Base-by-base conservation (phyloP, 2,329 filamentous ascomycete species). In the Phoma sp. region DNA sequence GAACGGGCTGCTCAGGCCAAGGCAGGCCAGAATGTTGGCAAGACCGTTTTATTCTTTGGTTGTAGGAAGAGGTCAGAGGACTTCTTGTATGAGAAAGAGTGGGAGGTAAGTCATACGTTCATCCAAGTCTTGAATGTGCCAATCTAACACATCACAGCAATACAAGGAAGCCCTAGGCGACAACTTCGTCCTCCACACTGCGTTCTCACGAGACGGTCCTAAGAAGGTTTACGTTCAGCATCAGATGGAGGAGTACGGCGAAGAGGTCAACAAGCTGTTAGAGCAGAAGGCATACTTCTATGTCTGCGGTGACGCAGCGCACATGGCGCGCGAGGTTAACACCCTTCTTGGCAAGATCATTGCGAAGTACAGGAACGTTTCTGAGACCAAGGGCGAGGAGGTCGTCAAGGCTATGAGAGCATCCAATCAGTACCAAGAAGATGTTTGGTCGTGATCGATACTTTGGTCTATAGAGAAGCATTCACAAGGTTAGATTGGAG, bases 201-300 rank as follows among this genome's bases (percentile, higher is more conserved):
- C 95, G 34, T 99, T 99, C 78, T 99, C 95, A n/a, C 87, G 95
- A 62, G 91, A 97, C 55, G 82, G 85, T 0, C 76, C 87, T 36
- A 84, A 95, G 76, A 99, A 99, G 80, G 91, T 99, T 30, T 99
- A 99, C 72, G 95, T 99, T 18, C 95, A 99, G 78, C 92, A 99
- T 77, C 85, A 90, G 58, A 83, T 99, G 56, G 89, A 90, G 78
- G 91, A 98, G 76, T 83, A 87, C 43, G 87, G 90, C 54, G 84
- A 90, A 68, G 87, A 96, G 67, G 84, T 99, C 78, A 93, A 96
- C 77, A 87, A 93, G 61, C 85, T 99, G 1, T 83, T 99, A 9
- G 83, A 89, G 76, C 90, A 93, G 75, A 88, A 88, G 71, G 95
- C 92, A 5, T 97, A 95, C 78, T 93, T 99, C 76, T 99, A 99